Evolutionary conservation across 495 filamentous ascomycete genomes (phyloP).

Genomic region (Penicillium diatomitis): DNA sequence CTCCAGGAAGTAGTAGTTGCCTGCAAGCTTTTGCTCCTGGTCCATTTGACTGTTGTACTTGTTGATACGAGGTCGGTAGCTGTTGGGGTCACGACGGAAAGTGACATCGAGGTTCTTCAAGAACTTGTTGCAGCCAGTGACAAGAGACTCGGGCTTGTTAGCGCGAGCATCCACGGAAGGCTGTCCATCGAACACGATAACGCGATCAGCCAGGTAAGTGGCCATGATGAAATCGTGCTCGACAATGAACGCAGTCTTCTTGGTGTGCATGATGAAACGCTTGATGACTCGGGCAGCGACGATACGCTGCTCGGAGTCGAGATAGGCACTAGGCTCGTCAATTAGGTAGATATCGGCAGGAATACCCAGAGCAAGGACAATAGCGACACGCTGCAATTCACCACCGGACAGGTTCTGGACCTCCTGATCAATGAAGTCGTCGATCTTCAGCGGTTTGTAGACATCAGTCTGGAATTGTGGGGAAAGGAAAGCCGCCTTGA

Average conservation of each 20-base stretch:
- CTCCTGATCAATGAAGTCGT: constrained; percentile 99
- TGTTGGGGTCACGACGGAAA: constrained; percentile 95
- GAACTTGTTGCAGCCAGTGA: constrained; percentile 96
- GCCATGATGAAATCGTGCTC: constrained; percentile 99
- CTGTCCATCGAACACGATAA: constrained; percentile 95
- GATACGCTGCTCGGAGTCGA: constrained; percentile 98
- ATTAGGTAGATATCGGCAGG: constrained; percentile 99
- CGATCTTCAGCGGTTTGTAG: constrained; percentile 94
- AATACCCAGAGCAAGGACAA: constrained; percentile 86
- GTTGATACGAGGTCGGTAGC: constrained; percentile 95
- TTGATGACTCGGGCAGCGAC: constrained; percentile 95
- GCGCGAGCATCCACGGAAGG: constrained; percentile 82
- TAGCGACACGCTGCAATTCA: constrained; percentile 97
- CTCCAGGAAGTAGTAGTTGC: constrained; percentile 97
- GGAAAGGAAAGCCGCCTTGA: constrained; percentile 89
- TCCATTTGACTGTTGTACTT: constrained; percentile 91
- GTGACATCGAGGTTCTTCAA: constrained; percentile 93
- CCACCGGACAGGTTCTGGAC: constrained; percentile 97
- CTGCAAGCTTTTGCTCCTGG: constrained; percentile 88
- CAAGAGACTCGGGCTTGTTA: constrained; percentile 79
- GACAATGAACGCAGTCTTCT: constrained; percentile 98
- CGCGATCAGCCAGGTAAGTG: constrained; percentile 91
- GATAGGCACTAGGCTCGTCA: constrained; percentile 89
- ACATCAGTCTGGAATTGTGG: constrained; percentile 99
- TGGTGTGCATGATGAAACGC: constrained; percentile 98